A percentile compares a stretch with the other conserved stretches of the same genome.
phyloP scores from a whole-genome alignment of 2,329 filamentous ascomycete genomes.

The Calonectria ilicicola region DNA sequence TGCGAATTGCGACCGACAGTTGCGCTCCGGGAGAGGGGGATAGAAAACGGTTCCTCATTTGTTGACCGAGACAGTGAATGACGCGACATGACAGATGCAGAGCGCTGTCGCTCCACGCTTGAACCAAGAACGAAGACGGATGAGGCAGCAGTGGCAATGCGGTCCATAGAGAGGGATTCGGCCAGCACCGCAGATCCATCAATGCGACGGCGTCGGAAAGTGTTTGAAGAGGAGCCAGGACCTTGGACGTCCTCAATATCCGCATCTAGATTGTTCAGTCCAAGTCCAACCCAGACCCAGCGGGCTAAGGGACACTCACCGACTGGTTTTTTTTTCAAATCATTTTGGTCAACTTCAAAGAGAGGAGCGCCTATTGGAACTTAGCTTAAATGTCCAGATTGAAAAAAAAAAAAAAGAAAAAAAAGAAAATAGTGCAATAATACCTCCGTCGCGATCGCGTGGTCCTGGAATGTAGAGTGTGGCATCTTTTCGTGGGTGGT shows the following conservation, averaged over 20 bases:
- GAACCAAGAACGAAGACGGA: conserved; percentile 54
- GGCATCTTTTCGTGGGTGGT: conserved; percentile 37
- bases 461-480: conserved; percentile 46
- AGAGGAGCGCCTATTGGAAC: conserved; percentile 34
- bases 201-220: conserved; percentile 39
- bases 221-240: conserved; percentile 21
- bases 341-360: conserved; percentile 36
- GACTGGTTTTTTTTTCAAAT: background rate
- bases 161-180: conserved; percentile 50
- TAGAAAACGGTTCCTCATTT: background rate
- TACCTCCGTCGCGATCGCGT: conserved; percentile 45
- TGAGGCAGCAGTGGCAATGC: conserved; percentile 46
- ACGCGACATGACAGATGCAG: background rate
- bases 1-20: background rate
- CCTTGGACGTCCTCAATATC: conserved; percentile 23
- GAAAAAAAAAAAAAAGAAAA: no score
- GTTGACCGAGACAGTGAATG: background rate
- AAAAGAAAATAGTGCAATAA: no score
- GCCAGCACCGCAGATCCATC: conserved; percentile 35
- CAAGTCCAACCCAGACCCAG: conserved; percentile 21
- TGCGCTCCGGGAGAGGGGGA: background rate
- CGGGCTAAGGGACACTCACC: background rate
- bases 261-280: conserved; percentile 27
- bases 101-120: background rate
- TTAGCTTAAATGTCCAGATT: no score